Evolutionary conservation across 164 flowering plant species (phyloP).

Genomic region (Stephania yunnanensis): DNA sequence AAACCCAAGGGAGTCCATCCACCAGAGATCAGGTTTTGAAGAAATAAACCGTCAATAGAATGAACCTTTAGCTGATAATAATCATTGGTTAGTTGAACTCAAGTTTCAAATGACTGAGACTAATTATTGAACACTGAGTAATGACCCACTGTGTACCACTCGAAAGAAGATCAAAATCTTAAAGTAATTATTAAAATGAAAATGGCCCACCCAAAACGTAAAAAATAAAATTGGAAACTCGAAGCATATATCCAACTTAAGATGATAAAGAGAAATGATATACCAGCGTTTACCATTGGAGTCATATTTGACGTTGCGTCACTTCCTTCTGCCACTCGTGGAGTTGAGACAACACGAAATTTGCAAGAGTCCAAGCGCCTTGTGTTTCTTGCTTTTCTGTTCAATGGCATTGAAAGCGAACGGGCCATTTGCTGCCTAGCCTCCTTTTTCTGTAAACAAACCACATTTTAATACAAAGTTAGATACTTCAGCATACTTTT

Average conservation of each 20-base stretch:
- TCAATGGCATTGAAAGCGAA: slow-evolving; percentile 75
- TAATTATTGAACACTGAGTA: too few species aligned
- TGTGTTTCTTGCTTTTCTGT: slow-evolving; percentile 41
- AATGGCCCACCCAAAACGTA: too few species aligned
- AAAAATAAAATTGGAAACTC: background rate
- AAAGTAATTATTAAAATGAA: background rate
- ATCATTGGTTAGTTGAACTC: background rate
- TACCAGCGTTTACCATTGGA: slow-evolving; percentile 45
- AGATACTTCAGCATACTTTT: background rate
- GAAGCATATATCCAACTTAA: background rate
- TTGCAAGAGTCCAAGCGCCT: slow-evolving; percentile 52
- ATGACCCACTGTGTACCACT: background rate
- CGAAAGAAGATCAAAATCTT: background rate
- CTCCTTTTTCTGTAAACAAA: slow-evolving; percentile 42
- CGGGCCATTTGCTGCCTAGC: slow-evolving; percentile 45
- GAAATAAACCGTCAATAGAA: background rate
- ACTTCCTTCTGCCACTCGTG: slow-evolving; percentile 49
- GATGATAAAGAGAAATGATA: slow-evolving; percentile 12
- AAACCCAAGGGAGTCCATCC: background rate
- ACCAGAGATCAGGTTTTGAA: background rate
- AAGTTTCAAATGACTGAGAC: background rate
- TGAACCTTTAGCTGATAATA: background rate
- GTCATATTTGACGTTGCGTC: slow-evolving; percentile 18
- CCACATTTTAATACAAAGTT: slow-evolving; percentile 1
- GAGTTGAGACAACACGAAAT: slow-evolving; percentile 84